These are phyloP conservation scores for Cladosporium sp. DNA, from an alignment of 2,329 filamentous ascomycete species.

Conservation along the genomic window DNA sequence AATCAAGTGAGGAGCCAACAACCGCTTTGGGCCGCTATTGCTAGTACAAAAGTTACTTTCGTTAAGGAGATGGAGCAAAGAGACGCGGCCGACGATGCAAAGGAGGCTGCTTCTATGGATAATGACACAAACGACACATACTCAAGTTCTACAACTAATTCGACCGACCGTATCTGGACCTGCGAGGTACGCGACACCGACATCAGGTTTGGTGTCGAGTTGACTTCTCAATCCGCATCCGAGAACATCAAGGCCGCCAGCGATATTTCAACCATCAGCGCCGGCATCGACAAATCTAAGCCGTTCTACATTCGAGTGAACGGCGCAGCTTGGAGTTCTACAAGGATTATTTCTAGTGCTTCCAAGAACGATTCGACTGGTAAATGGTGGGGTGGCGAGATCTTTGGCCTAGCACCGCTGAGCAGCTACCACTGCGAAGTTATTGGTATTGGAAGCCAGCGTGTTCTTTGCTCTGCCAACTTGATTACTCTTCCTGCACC, in stretches of 20 bases:
- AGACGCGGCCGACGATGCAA: conserved; percentile 70
- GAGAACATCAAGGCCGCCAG: conserved; percentile 27
- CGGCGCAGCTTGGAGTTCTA: conserved; percentile 76
- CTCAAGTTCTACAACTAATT: conserved; percentile 66
- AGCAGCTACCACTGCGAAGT: conserved; percentile 80
- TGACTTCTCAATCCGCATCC: conserved; percentile 29
- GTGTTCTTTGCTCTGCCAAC: conserved; percentile 69
- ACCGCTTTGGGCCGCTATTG: conserved; percentile 89
- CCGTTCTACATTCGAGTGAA: conserved; percentile 80
- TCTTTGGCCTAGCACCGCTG: conserved; percentile 66
- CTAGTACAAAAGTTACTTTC: conserved; percentile 94
- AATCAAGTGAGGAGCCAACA: conserved; percentile 87
- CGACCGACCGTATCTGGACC: conserved; percentile 70
- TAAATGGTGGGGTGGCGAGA: conserved; percentile 67
- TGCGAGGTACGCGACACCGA: conserved; percentile 76
- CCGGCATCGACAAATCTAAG: conserved; percentile 65
- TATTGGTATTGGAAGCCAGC: conserved; percentile 64
- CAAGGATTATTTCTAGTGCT: conserved; percentile 59
- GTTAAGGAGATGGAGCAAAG: conserved; percentile 78
- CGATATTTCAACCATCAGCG: conserved; percentile 39
- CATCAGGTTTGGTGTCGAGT: conserved; percentile 61
- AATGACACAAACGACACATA: conserved; percentile 63
- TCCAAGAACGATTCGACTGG: conserved; percentile 41
- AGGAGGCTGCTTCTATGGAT: conserved; percentile 72
- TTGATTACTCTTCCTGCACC: conserved; percentile 65